Conservation (phyloP, 2,329 filamentous ascomycete genomes). For the Fonsecaea erecta region DNA sequence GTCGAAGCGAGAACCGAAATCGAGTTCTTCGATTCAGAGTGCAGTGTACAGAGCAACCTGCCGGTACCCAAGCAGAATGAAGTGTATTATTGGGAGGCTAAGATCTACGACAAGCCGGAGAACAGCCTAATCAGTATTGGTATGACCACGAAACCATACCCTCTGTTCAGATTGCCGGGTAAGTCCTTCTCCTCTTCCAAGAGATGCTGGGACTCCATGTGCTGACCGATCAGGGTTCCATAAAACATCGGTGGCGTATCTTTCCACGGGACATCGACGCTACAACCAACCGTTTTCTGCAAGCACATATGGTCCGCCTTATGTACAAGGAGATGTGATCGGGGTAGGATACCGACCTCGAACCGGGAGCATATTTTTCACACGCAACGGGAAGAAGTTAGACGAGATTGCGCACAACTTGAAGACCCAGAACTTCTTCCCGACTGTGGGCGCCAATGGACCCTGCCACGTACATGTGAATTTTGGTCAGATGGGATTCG, state of each 20-base stretch:
- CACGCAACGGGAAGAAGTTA: slow-evolving; percentile 94
- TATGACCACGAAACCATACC: slow-evolving; percentile 96
- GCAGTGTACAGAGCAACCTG: slow-evolving; percentile 94
- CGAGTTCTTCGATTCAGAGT: slow-evolving; percentile 98
- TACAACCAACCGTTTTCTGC: slow-evolving; percentile 89
- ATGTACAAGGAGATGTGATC: slow-evolving; percentile 92
- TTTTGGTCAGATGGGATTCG: slow-evolving; percentile 95
- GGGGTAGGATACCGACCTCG: slow-evolving; percentile 93
- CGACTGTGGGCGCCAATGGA: slow-evolving; percentile 93
- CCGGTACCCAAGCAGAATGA: slow-evolving; percentile 99
- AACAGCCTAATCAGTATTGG: slow-evolving; percentile 85
- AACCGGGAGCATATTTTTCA: slow-evolving; percentile 96
- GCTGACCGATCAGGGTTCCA: slow-evolving; percentile 71
- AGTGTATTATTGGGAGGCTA: slow-evolving; percentile 99
- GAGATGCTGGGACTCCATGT: neutral
- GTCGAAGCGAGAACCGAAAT: slow-evolving; percentile 96
- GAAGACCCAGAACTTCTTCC: slow-evolving; percentile 96
- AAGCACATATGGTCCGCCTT: slow-evolving; percentile 79
- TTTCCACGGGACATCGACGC: slow-evolving; percentile 82
- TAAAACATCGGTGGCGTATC: slow-evolving; percentile 89
- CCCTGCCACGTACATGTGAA: slow-evolving; percentile 94
- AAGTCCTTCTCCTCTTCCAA: slow-evolving; percentile 42
- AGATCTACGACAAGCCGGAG: slow-evolving; percentile 97
- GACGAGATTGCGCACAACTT: slow-evolving; percentile 92
- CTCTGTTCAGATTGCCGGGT: slow-evolving; percentile 92